Conservation (phyloP, 2,329 filamentous ascomycete species). For the Exophiala calicioides region DNA sequence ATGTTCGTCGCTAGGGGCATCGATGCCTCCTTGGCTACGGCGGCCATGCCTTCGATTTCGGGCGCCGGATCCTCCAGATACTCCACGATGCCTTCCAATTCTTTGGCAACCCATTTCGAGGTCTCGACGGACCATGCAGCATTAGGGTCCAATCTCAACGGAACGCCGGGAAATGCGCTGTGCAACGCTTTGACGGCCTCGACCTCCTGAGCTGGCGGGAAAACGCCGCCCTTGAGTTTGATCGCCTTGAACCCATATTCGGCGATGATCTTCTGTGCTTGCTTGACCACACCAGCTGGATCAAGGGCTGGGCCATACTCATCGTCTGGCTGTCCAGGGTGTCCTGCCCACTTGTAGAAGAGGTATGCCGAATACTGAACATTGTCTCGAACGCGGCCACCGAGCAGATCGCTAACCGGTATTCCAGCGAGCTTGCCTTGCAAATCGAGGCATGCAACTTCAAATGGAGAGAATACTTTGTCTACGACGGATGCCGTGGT, state of each 20-base stretch:
- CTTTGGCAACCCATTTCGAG: conserved; percentile 22
- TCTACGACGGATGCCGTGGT: conserved; percentile 45
- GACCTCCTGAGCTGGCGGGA: conserved; percentile 43
- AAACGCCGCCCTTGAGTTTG: conserved; percentile 49
- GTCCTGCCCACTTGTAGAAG: conserved; percentile 48
- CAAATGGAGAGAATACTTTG: conserved; percentile 48
- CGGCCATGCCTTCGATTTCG: conserved; percentile 48
- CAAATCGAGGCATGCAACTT: conserved; percentile 47
- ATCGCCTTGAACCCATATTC: conserved; percentile 49
- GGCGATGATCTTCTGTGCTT: conserved; percentile 34
- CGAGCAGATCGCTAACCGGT: conserved; percentile 44
- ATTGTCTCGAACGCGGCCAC: conserved; percentile 42
- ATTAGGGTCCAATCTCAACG: conserved; percentile 33
- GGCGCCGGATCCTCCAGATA: conserved; percentile 46
- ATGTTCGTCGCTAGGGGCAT: conserved; percentile 50
- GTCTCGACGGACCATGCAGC: conserved; percentile 20
- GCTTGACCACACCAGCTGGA: conserved; percentile 26
- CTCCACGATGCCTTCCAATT: conserved; percentile 32
- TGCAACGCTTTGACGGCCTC: conserved; percentile 43
- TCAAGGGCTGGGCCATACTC: conserved; percentile 45
- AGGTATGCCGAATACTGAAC: conserved; percentile 49
- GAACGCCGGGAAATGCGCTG: conserved; percentile 40
- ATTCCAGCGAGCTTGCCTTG: conserved; percentile 45
- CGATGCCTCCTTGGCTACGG: conserved; percentile 42
- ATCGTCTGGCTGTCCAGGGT: conserved; percentile 43